These are phyloP conservation scores for Silybum marianum DNA, from an alignment of 129 eudicot species.

Conservation along the genomic window DNA sequence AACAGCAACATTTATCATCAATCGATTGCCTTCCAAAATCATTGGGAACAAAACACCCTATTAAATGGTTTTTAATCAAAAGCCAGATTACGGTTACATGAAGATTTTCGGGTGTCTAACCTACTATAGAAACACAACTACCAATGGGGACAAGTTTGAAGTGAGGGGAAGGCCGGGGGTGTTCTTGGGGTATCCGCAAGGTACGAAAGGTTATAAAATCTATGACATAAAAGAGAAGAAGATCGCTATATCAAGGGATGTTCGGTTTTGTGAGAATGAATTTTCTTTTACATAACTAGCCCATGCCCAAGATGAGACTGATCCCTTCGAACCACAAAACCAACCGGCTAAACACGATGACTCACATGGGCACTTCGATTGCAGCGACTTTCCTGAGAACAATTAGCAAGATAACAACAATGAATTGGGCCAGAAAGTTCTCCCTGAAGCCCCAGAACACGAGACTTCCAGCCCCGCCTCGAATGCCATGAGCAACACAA, in stretches of 20 bases:
- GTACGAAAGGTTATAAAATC: constrained; percentile 26
- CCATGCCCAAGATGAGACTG: not conserved
- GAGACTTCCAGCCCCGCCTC: not conserved
- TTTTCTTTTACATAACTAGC: not conserved
- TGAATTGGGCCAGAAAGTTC: not conserved
- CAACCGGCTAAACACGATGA: not conserved
- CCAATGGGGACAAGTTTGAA: not conserved
- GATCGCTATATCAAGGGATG: constrained; percentile 7
- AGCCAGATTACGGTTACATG: no score
- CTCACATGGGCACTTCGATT: not conserved
- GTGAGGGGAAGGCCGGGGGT: not conserved
- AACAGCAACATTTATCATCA: no score
- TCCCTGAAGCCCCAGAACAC: not conserved
- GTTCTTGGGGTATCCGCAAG: constrained; percentile 22
- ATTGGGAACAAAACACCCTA: no score
- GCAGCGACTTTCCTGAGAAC: not conserved
- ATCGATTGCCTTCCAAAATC: no score
- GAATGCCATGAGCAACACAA: not conserved
- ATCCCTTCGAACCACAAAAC: not conserved
- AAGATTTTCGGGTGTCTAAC: no score
- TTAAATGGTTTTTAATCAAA: no score
- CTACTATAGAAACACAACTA: not conserved
- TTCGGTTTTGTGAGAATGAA: not conserved
- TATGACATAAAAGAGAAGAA: not conserved
- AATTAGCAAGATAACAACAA: not conserved